These are phyloP conservation scores for Penicillium sclerotigenum DNA, from an alignment of 2,329 filamentous ascomycete genomes.

Conservation along the genomic window DNA sequence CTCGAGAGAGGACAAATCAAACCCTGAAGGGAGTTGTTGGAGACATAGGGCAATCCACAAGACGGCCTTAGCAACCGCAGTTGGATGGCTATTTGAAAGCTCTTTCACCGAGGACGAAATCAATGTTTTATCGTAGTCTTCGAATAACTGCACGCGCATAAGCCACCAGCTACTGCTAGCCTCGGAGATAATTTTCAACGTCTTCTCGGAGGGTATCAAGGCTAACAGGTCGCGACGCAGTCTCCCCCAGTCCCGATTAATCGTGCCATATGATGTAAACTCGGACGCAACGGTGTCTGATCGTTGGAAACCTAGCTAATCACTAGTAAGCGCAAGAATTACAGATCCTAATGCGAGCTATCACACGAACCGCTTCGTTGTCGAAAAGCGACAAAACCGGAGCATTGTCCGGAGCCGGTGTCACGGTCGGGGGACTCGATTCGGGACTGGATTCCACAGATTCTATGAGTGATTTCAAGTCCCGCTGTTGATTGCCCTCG, in stretches of 20 bases:
- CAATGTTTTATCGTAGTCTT: slow-evolving; percentile 3
- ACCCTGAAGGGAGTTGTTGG: slow-evolving; percentile 10
- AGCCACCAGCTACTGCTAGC: slow-evolving; percentile 12
- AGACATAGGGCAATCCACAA: slow-evolving; percentile 10
- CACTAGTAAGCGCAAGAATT: background rate
- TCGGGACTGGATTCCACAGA: background rate
- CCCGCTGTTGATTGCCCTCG: too few species aligned
- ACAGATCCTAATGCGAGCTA: background rate
- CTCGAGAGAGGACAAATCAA: background rate
- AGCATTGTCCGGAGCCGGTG: slow-evolving; percentile 8
- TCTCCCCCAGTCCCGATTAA: background rate
- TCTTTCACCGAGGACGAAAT: background rate
- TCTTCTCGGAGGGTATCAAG: slow-evolving; percentile 1
- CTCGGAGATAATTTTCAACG: slow-evolving; percentile 4
- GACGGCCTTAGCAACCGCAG: slow-evolving; percentile 3
- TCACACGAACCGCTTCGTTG: slow-evolving; percentile 4
- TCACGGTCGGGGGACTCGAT: background rate
- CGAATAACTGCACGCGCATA: slow-evolving; percentile 1
- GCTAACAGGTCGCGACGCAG: slow-evolving; percentile 3
- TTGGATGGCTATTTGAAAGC: slow-evolving; percentile 3
- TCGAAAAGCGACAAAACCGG: slow-evolving; percentile 11
- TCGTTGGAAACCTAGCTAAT: slow-evolving; percentile 7
- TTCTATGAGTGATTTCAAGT: background rate
- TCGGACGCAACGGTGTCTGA: background rate
- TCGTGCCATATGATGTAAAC: background rate